Evolutionary conservation across 192 early-diverging fungal genomes (phyloP), one percentile per base, ranked within the genome.

Genomic region (Phlyctochytrium arcticum): DNA sequence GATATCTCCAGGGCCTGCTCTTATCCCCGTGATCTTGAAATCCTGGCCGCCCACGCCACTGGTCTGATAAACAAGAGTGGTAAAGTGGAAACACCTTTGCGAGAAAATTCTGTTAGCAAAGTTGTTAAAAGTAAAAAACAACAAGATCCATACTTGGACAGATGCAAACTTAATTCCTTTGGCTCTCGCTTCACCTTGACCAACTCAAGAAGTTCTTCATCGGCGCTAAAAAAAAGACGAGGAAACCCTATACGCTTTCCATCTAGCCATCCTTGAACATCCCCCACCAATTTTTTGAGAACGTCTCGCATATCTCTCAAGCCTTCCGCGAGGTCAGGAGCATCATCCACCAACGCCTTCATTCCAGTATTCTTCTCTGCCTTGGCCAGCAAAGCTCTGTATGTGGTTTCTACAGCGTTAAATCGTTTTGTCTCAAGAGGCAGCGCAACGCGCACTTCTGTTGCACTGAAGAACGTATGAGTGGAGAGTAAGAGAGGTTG

Each of bases 261-360:
- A 29, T 63, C 65, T n/a, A 67, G 59, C 65, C 65, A 67, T 10
- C 54, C 54, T 65, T 67, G 65, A 36, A 67, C 37, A 48, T 67
- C 65, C 8, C 64, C 60, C 36, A 67, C 31, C 12, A 63, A 15
- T 3, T 63, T 65, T 36, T 29, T 15, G 8, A 67, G 60, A 15
- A 19, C 61, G 42, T 23, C 12, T 6, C 37, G 6, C 31, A 67
- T 67, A 33, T 67, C 60, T 9, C 19, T 32, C 39, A 67, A 62
- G 1, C 17, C 21, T 12, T 19, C 21, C 6, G 60, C 19, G 1
- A 67, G 37, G 26, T 67, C 65, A 10, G 60, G 24, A 12, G n/a
- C 10, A 9, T 6, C 32, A 15, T 15, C 35, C n/a, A 62, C 35
- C 17, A 64, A 34, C 29, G 54, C 30, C 29, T 23, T 29, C n/a